Evolutionary conservation across 2,329 filamentous ascomycete genomes (phyloP), one percentile per base, ranked within the genome.

Genomic region (Penicillium hordei): DNA sequence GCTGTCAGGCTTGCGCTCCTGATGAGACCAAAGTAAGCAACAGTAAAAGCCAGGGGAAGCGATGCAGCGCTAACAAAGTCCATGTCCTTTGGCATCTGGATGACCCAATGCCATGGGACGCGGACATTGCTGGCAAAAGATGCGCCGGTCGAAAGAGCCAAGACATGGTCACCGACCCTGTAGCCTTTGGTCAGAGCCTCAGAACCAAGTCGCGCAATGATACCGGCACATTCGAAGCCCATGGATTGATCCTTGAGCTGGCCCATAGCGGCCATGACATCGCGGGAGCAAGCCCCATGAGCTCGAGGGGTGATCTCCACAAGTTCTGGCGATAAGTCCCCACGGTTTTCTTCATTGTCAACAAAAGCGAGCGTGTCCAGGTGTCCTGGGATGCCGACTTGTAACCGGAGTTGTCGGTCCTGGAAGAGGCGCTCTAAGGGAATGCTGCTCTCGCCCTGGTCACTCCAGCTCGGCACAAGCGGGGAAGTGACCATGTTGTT

Each of bases 301-400:
- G 29, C 29, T 12, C 29, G 29, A 31, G 29, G 29, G 29, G 40
- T 21, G 21, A 43, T 43, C 7, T 31, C 29, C 9, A 31, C 29
- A 10, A 31, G 29, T 12, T 31, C 29, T 12, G 29, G 29, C 10
- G 29, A 12, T 12, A 31, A 4, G 9, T 31, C 29, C 10, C 4
- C 29, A 31, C 12, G 29, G 29, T 5, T 29, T 12, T 31, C 33
- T 9, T 40, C 23, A 1, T 29, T 42, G 25, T 55, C 56, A 31
- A 25, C 31, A 12, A 48, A 59, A 1, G 48, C 48, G 4, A 59
- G 13, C 15, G 50, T 58, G 7, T 49, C 49, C 21, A 58, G 17
- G 43, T 45, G 43, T 2, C 43, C 43, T 5, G 43, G 43, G 43
- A 45, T 29, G 7, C 43, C 43, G 25, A 45, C 43, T 5, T 45